Percentiles rank a stretch among this genome's conserved stretches.
Evolutionary conservation across 345 rosid species (phyloP).

Genomic region (Leavenworthia alabamica): DNA sequence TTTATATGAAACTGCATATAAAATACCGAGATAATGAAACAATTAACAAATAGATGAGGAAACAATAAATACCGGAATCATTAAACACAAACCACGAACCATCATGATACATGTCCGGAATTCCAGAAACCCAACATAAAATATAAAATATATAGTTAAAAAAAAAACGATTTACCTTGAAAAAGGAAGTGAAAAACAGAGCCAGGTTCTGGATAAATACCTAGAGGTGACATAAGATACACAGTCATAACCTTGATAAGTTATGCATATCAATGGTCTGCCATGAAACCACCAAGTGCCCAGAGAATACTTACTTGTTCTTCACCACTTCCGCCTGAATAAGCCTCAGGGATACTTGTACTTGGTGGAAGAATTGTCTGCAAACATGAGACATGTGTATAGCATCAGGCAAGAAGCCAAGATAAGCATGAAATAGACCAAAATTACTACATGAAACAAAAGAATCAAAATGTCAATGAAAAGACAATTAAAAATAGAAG

Average conservation of each 20-base stretch:
- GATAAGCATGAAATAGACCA: background rate
- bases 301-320: constrained; percentile 57
- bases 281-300: background rate
- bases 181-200: constrained; percentile 94
- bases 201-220: constrained; percentile 99
- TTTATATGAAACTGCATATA: constrained; percentile 70
- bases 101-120: background rate
- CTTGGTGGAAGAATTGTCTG: constrained; percentile 73
- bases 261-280: background rate
- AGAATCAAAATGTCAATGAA: background rate
- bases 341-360: constrained; percentile 90
- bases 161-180: constrained; percentile 46
- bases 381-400: constrained; percentile 11
- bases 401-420: constrained; percentile 11
- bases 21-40: background rate
- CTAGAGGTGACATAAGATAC: constrained; percentile 37
- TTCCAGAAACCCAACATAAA: background rate
- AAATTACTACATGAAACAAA: background rate
- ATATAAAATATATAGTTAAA: background rate
- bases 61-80: background rate
- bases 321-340: constrained; percentile 74
- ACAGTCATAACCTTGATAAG: background rate
- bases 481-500: background rate
- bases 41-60: background rate
- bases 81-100: background rate